A percentile compares a stretch with the other conserved stretches of the same genome.
Evolutionary conservation across 208 protist species (phyloP).

Genomic region (Acanthamoeba sp.): DNA sequence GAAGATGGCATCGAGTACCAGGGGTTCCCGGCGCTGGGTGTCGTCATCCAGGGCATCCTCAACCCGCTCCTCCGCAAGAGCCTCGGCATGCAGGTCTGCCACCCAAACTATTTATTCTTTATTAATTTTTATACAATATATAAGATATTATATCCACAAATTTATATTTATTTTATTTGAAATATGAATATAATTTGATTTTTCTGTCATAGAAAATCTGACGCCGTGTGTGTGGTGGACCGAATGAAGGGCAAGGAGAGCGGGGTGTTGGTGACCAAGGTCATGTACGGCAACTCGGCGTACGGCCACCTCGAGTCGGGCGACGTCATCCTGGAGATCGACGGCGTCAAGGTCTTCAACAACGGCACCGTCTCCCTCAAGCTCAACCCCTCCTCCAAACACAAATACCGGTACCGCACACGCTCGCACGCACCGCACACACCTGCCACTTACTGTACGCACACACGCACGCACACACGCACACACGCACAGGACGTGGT

Average conservation of each 20-base stretch:
- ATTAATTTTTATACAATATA: too few relatives aligned
- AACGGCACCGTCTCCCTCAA: conserved; percentile 56
- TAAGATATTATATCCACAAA: too few relatives aligned
- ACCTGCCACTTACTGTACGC: too few relatives aligned
- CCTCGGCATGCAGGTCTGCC: not conserved
- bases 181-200: too few relatives aligned
- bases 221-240: not conserved
- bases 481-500: conserved; percentile 10
- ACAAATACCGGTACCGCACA: not conserved
- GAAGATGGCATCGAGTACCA: not conserved
- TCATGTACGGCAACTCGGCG: conserved; percentile 51
- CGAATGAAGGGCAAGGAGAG: not conserved
- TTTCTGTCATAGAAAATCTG: not conserved
- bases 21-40: conserved; percentile 51
- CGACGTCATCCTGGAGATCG: conserved; percentile 76
- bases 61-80: conserved; percentile 68
- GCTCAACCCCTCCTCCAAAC: conserved; percentile 30
- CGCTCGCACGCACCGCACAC: not conserved
- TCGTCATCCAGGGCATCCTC: conserved; percentile 49
- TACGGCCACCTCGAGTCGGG: not conserved
- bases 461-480: not conserved
- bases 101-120: not conserved
- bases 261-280: conserved; percentile 74
- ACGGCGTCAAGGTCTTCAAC: conserved; percentile 60
- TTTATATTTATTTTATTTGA: too few relatives aligned